Base-by-base conservation (phyloP, 2,329 filamentous ascomycete species). In the Fusarium sarcochroum region DNA sequence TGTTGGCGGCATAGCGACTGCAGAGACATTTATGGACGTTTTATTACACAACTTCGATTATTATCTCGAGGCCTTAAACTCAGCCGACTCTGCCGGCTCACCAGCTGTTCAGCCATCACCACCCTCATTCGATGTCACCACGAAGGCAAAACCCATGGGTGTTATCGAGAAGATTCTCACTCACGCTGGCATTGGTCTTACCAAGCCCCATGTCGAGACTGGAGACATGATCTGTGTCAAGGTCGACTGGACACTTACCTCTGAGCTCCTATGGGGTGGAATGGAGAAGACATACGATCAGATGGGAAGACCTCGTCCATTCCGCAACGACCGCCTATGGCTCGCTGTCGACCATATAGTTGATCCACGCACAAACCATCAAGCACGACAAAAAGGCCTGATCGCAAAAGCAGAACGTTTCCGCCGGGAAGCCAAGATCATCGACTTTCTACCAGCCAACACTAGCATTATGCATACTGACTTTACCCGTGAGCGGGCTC, bases 321-420 rank as follows among this genome's bases (percentile, higher is more conserved):
- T 79, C 59, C 81, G 84, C 10, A 86, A 85, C 52, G 83, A 85
- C 63, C 74, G 83, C 0, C 80, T 86, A 66, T 85, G 83, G 84
- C 76, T 86, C 7, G 83, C 82, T 0, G 80, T 80, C 3, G 84
- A 85, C 66, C 83, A 85, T 63, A 77, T 81, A 6, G 82, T 85
- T 6, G 82, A 85, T 52, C 83, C 83, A 3, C 76, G 81, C 1
- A 70, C 80, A 9, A 77, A 77, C n/a, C 60, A 79, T 15, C 60
- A 70, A 1, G 80, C 82, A 1, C 68, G 75, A 30, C 74, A 81
- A 34, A 71, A 78, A 57, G 70, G 62, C 14, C 72, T 84, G n/a
- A 76, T 83, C 6, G 73, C 78, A 2, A 66, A 74, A 7, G 73
- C 74, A 5, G 80, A 83, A 45, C 73, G 69, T 46, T 80, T 81